Evolutionary conservation across 106 monocot genomes (phyloP), one percentile per base, ranked within the genome.

Genomic region (Acanthochlamys bracteata): DNA sequence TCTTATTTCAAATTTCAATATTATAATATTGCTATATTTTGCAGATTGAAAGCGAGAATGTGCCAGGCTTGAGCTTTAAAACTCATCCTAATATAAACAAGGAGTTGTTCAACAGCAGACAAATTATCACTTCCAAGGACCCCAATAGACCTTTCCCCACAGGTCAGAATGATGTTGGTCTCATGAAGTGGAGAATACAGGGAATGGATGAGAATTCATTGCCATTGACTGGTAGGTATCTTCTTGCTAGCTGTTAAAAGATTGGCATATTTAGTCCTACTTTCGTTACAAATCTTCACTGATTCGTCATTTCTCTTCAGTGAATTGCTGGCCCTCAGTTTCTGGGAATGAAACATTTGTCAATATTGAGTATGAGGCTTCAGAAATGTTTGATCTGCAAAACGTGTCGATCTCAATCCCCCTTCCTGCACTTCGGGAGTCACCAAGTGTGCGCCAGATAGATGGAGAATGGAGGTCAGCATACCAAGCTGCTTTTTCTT

Each of bases 141-240:
- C 82, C 88, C 33, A 96, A 91, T 65, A 80, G 88, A 45, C 96
- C 96, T 51, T 96, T 96, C 25, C 96, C 96, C 11, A 78, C 76
- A 42, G 96, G 96, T 67, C 96, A 96, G 73, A 87, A 88, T 73
- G 96, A 91, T 73, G 85, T 85, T 67, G 78, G 78, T 57, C 69
- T 96, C 39, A 83, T 96, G 87, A 96, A 91, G 69, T 96, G 96
- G 96, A 84, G 96, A 79, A 88, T 96, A 64, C 96, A 96, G 74
- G 82, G 85, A 58, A 72, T 90, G 88, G 74, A 96, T 62, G 96
- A 96, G 76, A 45, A 75, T 26, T 71, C 90, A 49, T 66, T 96
- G 66, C 96, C 96, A 40, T 77, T 94, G 65, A 86, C 86, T 60
- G 86, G 93, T 94, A n/a, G 4, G 76, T 61, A 51, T 39, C 59